Conservation (phyloP, 345 rosid species). For the Cochlearia excelsa region DNA sequence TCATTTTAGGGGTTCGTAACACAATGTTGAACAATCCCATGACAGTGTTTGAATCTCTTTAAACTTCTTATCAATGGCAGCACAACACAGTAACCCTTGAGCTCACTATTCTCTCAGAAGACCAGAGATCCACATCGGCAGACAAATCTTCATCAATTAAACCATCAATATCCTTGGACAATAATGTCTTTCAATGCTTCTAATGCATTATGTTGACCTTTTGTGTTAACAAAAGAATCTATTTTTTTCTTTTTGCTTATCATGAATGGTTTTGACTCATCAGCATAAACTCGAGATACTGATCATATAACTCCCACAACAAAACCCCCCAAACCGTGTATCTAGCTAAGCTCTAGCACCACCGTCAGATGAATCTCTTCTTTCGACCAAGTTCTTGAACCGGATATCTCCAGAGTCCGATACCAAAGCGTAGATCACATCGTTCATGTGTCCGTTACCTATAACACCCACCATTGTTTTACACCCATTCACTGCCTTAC, state of each 20-base stretch:
- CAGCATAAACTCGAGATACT: slow-evolving; percentile 25
- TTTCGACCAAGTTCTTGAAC: slow-evolving; percentile 67
- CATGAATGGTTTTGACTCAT: slow-evolving; percentile 25
- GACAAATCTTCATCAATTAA: too few species aligned
- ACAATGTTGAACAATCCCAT: too few species aligned
- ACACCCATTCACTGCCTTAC: slow-evolving; percentile 79
- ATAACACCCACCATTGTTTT: slow-evolving; percentile 76
- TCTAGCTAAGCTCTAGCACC: slow-evolving; percentile 39
- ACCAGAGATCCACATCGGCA: too few species aligned
- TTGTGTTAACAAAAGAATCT: too few species aligned
- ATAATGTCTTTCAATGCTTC: too few species aligned
- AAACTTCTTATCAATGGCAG: too few species aligned
- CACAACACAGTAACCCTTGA: too few species aligned
- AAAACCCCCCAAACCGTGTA: slow-evolving; percentile 48
- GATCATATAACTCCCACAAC: slow-evolving; percentile 54
- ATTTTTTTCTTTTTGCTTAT: neutral
- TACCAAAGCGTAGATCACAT: slow-evolving; percentile 68
- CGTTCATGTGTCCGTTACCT: slow-evolving; percentile 87
- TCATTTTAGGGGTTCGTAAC: too few species aligned
- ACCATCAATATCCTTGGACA: too few species aligned
- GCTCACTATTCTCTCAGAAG: too few species aligned
- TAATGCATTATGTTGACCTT: too few species aligned
- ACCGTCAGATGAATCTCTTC: slow-evolving; percentile 36
- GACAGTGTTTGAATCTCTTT: too few species aligned
- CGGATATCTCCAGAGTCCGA: slow-evolving; percentile 72